Percentiles rank a stretch among this genome's conserved stretches.
Conservation (phyloP, 768 basidiomycete species). For the Stropharia rugosoannulata region DNA sequence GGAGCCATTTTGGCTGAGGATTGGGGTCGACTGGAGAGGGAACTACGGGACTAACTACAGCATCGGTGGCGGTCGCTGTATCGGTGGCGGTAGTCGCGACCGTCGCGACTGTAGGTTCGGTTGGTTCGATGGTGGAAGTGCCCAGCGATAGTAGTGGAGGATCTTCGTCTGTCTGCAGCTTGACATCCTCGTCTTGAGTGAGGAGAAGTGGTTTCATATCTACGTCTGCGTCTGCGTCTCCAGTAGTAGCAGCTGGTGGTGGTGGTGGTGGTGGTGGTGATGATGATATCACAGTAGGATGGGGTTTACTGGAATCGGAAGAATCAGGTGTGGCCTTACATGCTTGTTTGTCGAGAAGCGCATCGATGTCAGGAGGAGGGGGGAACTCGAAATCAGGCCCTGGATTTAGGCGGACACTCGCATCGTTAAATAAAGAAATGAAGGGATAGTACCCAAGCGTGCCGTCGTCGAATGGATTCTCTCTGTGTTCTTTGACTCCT, state of each 20-base stretch:
- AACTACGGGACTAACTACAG: not conserved
- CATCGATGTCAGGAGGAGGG: slow-evolving; percentile 78
- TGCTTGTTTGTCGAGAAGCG: slow-evolving; percentile 41
- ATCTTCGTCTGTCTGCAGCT: not conserved
- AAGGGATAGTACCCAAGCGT: slow-evolving; percentile 95
- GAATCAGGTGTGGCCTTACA: not conserved
- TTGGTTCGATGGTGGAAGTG: too few relatives aligned
- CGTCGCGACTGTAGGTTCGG: too few relatives aligned
- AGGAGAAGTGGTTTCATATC: not conserved
- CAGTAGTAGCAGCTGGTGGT: too few relatives aligned
- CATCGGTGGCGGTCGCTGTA: too few relatives aligned
- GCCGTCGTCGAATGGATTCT: slow-evolving; percentile 92
- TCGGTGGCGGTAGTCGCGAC: too few relatives aligned
- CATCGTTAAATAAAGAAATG: slow-evolving; percentile 90
- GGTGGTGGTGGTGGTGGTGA: too few relatives aligned
- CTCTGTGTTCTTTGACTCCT: slow-evolving; percentile 71
- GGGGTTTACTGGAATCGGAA: not conserved
- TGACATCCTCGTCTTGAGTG: not conserved
- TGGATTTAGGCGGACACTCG: slow-evolving; percentile 79
- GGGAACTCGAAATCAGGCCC: slow-evolving; percentile 85
- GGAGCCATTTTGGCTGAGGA: slow-evolving; percentile 60
- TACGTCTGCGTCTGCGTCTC: not conserved
- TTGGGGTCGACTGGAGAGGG: not conserved
- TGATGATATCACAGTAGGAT: not conserved
- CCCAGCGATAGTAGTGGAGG: too few relatives aligned